Conservation (phyloP, 148 eudicot species). For the Amaranthus hypochondriacus region DNA sequence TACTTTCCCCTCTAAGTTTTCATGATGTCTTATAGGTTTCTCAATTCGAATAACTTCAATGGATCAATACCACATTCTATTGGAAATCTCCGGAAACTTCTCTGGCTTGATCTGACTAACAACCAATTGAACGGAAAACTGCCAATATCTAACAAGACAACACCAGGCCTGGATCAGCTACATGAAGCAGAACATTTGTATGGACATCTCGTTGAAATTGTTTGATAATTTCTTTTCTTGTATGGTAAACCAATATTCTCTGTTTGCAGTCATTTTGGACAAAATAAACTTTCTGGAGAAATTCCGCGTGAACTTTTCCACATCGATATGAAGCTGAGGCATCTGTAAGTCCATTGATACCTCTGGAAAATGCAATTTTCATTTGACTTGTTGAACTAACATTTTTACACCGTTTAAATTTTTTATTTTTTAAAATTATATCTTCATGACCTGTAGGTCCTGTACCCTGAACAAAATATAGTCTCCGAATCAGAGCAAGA, state of each 20-base stretch:
- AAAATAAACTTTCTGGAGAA: constrained; percentile 28
- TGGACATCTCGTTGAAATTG: neutral
- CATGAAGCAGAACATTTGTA: constrained; percentile 31
- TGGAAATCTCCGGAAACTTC: constrained; percentile 44
- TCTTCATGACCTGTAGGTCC: neutral
- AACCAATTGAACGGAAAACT: constrained; percentile 49
- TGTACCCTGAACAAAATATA: neutral
- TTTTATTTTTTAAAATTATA: too few species aligned
- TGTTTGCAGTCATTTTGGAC: constrained; percentile 24
- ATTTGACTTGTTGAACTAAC: neutral
- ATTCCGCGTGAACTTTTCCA: constrained; percentile 20
- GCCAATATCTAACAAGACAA: constrained; percentile 46
- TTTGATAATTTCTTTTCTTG: neutral
- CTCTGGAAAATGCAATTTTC: neutral
- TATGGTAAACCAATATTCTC: neutral
- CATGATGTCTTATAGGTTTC: constrained; percentile 21
- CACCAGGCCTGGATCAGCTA: constrained; percentile 62
- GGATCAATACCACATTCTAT: constrained; percentile 44
- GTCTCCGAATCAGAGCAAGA: neutral
- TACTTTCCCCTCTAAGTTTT: neutral
- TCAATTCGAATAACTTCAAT: constrained; percentile 34
- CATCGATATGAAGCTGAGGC: constrained; percentile 20
- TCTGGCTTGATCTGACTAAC: constrained; percentile 63
- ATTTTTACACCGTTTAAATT: too few species aligned
- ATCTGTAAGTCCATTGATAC: constrained; percentile 13